phyloP scores from a whole-genome alignment of 345 rosid species.

The Eucalyptus pumila region DNA sequence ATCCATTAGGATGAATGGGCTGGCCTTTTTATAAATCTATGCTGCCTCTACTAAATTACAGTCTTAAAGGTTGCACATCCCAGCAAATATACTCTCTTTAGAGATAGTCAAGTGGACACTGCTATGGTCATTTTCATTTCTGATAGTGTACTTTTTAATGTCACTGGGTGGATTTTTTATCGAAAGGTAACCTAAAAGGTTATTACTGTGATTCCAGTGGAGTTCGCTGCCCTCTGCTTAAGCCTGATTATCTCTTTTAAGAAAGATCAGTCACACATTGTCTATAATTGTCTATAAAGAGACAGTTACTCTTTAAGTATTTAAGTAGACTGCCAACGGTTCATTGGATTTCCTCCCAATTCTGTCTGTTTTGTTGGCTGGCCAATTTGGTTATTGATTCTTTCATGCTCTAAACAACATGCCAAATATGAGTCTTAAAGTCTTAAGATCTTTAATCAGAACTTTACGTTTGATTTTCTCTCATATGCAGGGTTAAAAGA shows the following conservation, averaged over 20 bases:
- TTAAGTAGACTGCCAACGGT: not conserved
- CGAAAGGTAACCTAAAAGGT: not conserved
- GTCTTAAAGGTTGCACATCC: not conserved
- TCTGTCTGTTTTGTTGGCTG: not conserved
- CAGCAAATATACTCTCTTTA: not conserved
- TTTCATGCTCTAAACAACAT: not conserved
- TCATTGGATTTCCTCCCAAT: not conserved
- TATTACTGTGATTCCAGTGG: not conserved
- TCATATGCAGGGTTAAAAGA: conserved; percentile 40
- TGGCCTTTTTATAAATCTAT: not conserved
- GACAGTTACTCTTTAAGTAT: not conserved
- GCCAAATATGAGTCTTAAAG: not conserved
- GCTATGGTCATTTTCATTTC: not conserved
- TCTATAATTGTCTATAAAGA: not conserved
- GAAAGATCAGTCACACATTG: not conserved
- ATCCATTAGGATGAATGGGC: not conserved
- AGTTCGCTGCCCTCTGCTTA: not conserved
- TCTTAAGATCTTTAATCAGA: not conserved
- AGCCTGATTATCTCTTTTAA: not conserved
- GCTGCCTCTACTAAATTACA: not conserved
- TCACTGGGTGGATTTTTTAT: not conserved
- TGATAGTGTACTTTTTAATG: not conserved
- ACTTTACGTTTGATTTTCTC: not conserved
- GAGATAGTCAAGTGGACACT: not conserved
- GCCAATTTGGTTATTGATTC: not conserved